phyloP scores from a whole-genome alignment of 2,329 filamentous ascomycete species.

The Talaromyces sp. region DNA sequence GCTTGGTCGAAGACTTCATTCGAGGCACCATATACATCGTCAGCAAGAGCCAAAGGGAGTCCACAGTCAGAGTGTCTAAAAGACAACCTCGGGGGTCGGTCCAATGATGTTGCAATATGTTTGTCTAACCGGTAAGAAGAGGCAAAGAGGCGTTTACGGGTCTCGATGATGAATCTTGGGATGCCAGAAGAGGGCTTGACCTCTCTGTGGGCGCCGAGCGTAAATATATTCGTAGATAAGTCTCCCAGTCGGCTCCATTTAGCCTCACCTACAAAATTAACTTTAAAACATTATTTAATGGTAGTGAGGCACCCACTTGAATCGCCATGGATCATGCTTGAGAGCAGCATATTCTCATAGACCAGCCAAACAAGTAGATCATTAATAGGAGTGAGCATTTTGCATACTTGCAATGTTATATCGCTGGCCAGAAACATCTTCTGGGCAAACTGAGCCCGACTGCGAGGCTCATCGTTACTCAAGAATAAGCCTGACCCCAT shows the following conservation, averaged over 20 bases:
- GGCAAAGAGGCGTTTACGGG: constrained; percentile 2
- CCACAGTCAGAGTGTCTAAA: background rate
- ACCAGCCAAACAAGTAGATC: constrained; percentile 29
- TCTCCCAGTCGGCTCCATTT: constrained; percentile 1
- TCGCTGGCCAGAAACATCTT: constrained; percentile 30
- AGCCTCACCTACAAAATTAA: background rate
- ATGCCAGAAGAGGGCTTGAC: background rate
- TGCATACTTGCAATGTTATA: constrained; percentile 31
- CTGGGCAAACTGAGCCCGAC: constrained; percentile 16
- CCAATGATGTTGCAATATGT: constrained; percentile 1
- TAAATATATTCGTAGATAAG: background rate
- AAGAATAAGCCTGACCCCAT: constrained; percentile 15
- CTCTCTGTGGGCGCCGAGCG: background rate
- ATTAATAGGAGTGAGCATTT: constrained; percentile 32
- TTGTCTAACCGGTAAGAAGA: constrained; percentile 4
- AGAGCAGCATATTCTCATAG: constrained; percentile 31
- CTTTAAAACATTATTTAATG: background rate
- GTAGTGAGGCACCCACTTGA: constrained; percentile 28
- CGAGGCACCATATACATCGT: background rate
- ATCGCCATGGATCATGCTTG: constrained; percentile 30
- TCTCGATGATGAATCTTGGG: background rate
- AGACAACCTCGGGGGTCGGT: background rate
- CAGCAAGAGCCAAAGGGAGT: background rate
- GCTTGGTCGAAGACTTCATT: background rate
- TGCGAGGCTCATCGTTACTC: constrained; percentile 1